These are phyloP conservation scores for Populus ilicifolia DNA, from an alignment of 345 rosid species.

Conservation along the genomic window DNA sequence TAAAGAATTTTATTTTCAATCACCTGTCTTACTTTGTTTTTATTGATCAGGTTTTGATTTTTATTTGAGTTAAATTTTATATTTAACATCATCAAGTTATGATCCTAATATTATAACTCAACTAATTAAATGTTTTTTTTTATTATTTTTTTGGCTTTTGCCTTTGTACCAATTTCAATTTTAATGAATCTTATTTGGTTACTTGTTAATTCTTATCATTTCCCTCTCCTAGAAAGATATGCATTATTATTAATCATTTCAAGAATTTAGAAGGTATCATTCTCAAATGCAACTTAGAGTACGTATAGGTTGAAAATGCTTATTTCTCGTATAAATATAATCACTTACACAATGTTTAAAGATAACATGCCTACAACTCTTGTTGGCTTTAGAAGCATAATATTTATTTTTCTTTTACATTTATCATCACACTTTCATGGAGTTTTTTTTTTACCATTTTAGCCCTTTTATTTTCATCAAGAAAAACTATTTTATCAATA, in stretches of 20 bases:
- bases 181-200: no score
- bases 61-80: no score
- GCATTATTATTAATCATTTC: not conserved
- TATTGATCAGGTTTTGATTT: no score
- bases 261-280: not conserved
- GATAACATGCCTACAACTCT: not conserved
- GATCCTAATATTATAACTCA: no score
- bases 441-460: not conserved
- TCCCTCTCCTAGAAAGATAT: no score
- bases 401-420: not conserved
- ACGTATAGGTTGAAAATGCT: not conserved
- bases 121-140: no score
- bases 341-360: not conserved
- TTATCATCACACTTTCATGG: not conserved
- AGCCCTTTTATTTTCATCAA: not conserved
- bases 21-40: no score
- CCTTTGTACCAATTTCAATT: no score
- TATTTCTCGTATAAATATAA: not conserved
- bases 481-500: not conserved
- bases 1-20: no score
- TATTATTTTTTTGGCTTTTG: fast-evolving
- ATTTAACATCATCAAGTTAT: fast-evolving
- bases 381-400: not conserved
- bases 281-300: not conserved
- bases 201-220: no score